Evolutionary conservation across 2,329 filamentous ascomycete genomes (phyloP), one percentile per base, ranked within the genome.

Genomic region (Pyrenophora teres): DNA sequence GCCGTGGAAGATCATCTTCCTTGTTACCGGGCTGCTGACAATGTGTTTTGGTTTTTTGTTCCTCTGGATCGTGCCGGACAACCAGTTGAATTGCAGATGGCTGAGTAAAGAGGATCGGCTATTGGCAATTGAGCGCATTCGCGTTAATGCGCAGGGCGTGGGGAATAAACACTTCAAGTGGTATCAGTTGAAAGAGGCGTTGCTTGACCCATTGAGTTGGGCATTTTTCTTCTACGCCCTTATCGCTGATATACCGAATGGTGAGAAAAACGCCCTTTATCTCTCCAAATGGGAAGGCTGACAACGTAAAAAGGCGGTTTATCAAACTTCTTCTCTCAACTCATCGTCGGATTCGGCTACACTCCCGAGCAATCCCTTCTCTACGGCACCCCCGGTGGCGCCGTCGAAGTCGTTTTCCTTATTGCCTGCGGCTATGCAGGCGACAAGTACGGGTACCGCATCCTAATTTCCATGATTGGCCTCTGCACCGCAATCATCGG

Each of bases 141-240:
- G 88, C 0, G 79, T 84, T 18, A 93, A 93, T 62, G 85, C 90
- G 67, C 89, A 89, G 53, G 89, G 89, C 0, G 86, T 89, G 13
- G 87, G 86, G 1, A 88, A 84, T 54, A 85, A 85, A 57, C 80
- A 88, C 55, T 89, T 87, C 72, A 88, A 88, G 57, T 78, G 81
- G 74, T 79, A 82, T 18, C 90, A 94, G 56, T 76, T 88, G 1
- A 77, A 81, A 13, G 83, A 86, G 59, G 81, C 83, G 0, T 62
- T 86, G 6, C 50, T 76, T 3, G 83, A 86, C 57, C 83, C 83
- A 0, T 73, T 85, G 69, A 81, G 81, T 1, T 86, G 83, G 83
- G 80, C 81, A 0, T 84, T 85, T 64, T 78, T 82, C 45, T 79
- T 84, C 56, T 84, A 80, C 62, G 81, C 82, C 0, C 61, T 85